Base-by-base conservation (phyloP, 768 basidiomycete genomes). In the Mycena metata region DNA sequence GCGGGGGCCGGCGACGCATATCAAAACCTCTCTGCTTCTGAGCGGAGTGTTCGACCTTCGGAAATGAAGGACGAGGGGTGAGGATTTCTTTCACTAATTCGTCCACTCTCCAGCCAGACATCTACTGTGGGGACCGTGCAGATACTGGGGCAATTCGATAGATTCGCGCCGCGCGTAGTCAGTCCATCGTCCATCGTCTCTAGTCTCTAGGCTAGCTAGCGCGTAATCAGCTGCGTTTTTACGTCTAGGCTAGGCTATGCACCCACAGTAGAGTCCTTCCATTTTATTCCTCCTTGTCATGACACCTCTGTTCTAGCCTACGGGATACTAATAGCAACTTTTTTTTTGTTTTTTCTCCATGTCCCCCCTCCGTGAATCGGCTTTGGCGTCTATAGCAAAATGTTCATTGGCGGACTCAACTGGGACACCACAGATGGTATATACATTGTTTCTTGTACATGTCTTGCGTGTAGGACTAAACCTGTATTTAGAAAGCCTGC, bases 371-470 rank as follows among this genome's bases (percentile, higher is more conserved):
- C 74, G 67, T 68, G 60, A 71, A 64, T 69, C 73, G 71, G 70
- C 67, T 60, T 69, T 60, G 75, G 64, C 77, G 74, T 83, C 79
- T 83, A 80, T 86, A 98, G 98, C 82, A 99, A 99, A 87, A 99
- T 99, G 98, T 99, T 99, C 82, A 96, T 99, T 78, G 98, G 98
- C 70, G 98, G 98, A 72, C 86, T 99, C 72, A 98, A 99, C 84
- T 99, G 98, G 98, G 97, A 99, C 82, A 99, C 98, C 76, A 97
- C 95, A 79, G 98, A 99, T 87, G 97, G 98, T 99, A 89, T 69
- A 83, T 83, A 81, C 73, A 76, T 78, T 74, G 72, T 79, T 81
- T 80, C 75, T 80, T 78, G 73, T 79, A 74, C 80, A 69, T 77
- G 60, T 74, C 66, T 73, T 73, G 72, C 75, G 71, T 80, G 71